Percentiles rank a stretch among this genome's conserved stretches.
Conservation (phyloP, 805 yeast species). For the Saccharomycopsis guyanensis region DNA sequence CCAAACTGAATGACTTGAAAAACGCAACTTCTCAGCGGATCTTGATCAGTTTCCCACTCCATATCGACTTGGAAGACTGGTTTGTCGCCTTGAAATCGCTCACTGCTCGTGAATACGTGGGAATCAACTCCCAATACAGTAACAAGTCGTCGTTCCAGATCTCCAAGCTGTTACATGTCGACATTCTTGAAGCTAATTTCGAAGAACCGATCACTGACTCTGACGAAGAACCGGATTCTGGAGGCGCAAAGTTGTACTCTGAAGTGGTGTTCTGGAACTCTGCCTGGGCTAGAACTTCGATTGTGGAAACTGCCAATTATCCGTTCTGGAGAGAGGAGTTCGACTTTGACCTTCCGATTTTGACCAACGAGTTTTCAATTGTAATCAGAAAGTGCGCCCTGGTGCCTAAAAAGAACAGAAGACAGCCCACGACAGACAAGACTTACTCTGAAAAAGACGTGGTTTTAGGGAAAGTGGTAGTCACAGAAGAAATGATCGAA, state of each 20-base stretch:
- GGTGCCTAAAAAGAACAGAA: conserved; percentile 45
- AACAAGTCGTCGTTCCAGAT: conserved; percentile 39
- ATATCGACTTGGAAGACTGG: conserved; percentile 73
- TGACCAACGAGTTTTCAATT: conserved; percentile 45
- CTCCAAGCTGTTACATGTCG: conserved; percentile 45
- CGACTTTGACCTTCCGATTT: conserved; percentile 46
- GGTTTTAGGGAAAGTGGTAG: conserved; percentile 26
- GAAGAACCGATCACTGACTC: conserved; percentile 22
- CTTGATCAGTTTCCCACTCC: conserved; percentile 54
- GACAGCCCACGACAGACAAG: conserved; percentile 22
- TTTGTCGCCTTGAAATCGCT: conserved; percentile 58
- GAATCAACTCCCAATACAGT: conserved; percentile 23
- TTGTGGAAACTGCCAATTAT: conserved; percentile 38
- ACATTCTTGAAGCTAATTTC: conserved; percentile 59
- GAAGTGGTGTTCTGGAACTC: conserved; percentile 68
- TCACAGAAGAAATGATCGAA: conserved; percentile 23
- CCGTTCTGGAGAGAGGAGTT: conserved; percentile 87
- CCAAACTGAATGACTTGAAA: conserved; percentile 14
- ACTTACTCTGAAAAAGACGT: conserved; percentile 28
- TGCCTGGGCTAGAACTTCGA: conserved; percentile 73
- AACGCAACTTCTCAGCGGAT: conserved; percentile 29
- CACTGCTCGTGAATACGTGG: conserved; percentile 46
- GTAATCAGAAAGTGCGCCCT: conserved; percentile 33
- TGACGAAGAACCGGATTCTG: neutral
- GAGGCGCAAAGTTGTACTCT: conserved; percentile 40